Evolutionary conservation across 192 early-diverging fungal species (phyloP).

Genomic region (Linnemannia hyalina): DNA sequence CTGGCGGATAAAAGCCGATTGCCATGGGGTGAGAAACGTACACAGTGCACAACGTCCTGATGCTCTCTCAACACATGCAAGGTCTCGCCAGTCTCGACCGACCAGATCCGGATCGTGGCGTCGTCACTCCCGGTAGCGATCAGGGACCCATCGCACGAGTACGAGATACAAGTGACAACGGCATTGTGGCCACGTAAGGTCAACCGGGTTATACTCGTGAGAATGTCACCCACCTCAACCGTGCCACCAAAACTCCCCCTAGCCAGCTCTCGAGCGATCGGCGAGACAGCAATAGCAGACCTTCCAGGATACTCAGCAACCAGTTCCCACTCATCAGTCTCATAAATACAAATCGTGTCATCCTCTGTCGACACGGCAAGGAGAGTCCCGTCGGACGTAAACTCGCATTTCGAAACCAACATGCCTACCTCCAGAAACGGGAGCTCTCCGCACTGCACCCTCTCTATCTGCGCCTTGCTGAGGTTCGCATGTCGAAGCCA

Average conservation of each 20-base stretch:
- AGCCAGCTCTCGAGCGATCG: neutral
- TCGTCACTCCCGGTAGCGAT: neutral
- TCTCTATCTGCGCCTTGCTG: too few species aligned
- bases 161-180: neutral
- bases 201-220: neutral
- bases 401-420: too few species aligned
- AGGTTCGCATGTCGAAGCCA: too few species aligned
- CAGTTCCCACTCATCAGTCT: neutral
- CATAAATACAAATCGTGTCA: neutral
- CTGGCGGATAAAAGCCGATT: too few species aligned
- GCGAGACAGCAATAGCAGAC: too few species aligned
- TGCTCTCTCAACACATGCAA: too few species aligned
- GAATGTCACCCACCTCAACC: neutral
- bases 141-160: neutral
- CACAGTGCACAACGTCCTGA: too few species aligned
- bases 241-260: neutral
- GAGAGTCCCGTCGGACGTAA: too few species aligned
- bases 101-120: neutral
- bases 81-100: neutral
- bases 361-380: neutral
- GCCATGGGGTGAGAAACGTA: too few species aligned
- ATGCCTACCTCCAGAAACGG: too few species aligned
- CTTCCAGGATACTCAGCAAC: too few species aligned
- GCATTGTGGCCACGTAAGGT: neutral
- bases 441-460: too few species aligned